Evolutionary conservation across 257 asterid species (phyloP), one percentile per base, ranked within the genome.

Genomic region (Nicotiana attenuata): DNA sequence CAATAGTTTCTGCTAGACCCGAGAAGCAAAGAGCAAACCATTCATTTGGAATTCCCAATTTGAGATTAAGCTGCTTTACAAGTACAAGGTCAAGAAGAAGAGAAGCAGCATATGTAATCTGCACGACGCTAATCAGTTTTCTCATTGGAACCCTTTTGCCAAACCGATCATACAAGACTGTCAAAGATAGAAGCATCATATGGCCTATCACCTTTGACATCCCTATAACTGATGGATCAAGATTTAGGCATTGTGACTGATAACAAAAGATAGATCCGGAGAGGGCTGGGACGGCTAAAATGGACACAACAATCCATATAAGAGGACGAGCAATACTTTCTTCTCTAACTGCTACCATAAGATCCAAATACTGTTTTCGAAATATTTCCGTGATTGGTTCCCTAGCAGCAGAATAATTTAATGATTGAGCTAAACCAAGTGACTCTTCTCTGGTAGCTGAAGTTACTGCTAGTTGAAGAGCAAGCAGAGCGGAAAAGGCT

Each of bases 251-350:
- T 76, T 92, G 98, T 3, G 93, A 91, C 85, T 95, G 99, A 85
- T 91, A 95, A 91, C 98, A 95, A 83, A 95, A 95, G 29, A 91
- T 53, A 0, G 99, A 92, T 71, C 98, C 99, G 5, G 99, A 93
- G 6, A 95, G 81, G 47, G 87, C 38, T 1, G 99, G 98, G 83
- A 89, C 90, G 7, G 82, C 24, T 63, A 88, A 7, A 76, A 93
- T 87, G 7, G 98, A 93, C 45, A 89, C 85, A 77, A 92, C 91
- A 9, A 90, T 82, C 97, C 97, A 95, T 41, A 87, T 15, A 28
- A 95, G 90, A 71, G 97, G 95, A 22, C 87, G 90, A 31, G 41
- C 80, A n/a, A 95, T 89, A 68, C 83, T 88, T 81, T 86, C 90
- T 0, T 91, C 97, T 75, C 79, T 88, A 38, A 91, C 87, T 1